A percentile compares a stretch with the other conserved stretches of the same genome.
phyloP scores from a whole-genome alignment of 352 stramenopile genomes.

The Blastocystis sp. region DNA sequence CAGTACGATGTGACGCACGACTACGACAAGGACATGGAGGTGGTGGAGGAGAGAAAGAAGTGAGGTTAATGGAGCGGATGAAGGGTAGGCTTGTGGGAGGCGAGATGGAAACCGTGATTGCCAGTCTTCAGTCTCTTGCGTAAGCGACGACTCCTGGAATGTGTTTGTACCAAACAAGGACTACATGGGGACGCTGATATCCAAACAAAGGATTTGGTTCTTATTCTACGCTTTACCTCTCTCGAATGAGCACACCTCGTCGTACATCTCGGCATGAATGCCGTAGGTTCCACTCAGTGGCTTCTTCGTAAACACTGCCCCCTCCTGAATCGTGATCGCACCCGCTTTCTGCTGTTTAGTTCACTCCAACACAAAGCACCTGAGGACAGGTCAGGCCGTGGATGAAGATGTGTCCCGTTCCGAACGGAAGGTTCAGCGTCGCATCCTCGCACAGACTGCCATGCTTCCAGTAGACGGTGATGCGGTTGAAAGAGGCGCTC shows the following conservation, averaged over 20 bases:
- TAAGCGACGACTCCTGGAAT: too few species aligned
- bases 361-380: background rate
- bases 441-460: background rate
- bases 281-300: background rate
- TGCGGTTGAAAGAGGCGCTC: constrained; percentile 22
- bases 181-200: background rate
- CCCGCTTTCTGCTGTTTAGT: background rate
- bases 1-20: constrained; percentile 31
- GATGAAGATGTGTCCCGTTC: background rate
- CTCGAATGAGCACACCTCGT: background rate
- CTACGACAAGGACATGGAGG: constrained; percentile 39
- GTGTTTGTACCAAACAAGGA: background rate
- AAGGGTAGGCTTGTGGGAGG: constrained; percentile 3
- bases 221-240: background rate
- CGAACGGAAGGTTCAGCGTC: background rate
- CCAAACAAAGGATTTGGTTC: background rate
- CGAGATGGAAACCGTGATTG: background rate
- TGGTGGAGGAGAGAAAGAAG: constrained; percentile 30
- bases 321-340: background rate
- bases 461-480: background rate
- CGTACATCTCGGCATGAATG: background rate
- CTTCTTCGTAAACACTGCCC: background rate
- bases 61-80: background rate
- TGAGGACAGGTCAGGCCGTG: background rate
- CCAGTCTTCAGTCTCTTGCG: background rate